Evolutionary conservation across 2,329 filamentous ascomycete species (phyloP), one percentile per base, ranked within the genome.

Genomic region (Emmonsiellopsis sp.): DNA sequence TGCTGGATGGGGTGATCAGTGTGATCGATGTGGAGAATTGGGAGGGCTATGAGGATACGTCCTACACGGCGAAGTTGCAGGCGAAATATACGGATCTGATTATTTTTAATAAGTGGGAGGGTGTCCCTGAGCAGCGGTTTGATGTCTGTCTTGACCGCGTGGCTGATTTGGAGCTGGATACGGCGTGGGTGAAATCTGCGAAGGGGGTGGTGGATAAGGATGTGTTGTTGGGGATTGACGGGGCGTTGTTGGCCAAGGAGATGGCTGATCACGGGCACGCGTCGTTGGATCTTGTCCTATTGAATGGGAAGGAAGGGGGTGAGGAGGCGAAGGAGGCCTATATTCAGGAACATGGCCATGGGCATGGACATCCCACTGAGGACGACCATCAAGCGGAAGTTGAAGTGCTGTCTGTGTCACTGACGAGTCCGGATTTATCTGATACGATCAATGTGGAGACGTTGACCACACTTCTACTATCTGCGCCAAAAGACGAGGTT

Each of bases 11-110:
- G 9, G 89, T 96, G 51, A 82, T 95, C 58, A 89, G 83, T 62
- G 90, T 95, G 20, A 84, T 96, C 55, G 91, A 96, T 65, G 90
- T 94, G 9, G 91, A 95, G 79, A 96, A 96, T 66, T 96, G 90
- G 90, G 76, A 83, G 63, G 91, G 91, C 0, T 96, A 96, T 65
- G 89, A 93, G 62, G 90, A 94, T 69, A 94, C 87, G 26, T 89
- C 85, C 55, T 92, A 88, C 65, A 96, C 91, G 54, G 91, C 91
- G 6, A 85, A 86, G 65, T 77, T 95, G 60, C 91, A 96, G 76
- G 91, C 90, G 3, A 78, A 82, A 58, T 95, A 94, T 68, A 96
- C 91, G 9, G 91, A 96, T 70, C 68, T 96, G 57, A 85, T 96
- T 57, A 83, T 96, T 13, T 85, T 95, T 63, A 96, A 95, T 69